phyloP scores from a whole-genome alignment of 306 rosid species.

The Prosopis cineraria region DNA sequence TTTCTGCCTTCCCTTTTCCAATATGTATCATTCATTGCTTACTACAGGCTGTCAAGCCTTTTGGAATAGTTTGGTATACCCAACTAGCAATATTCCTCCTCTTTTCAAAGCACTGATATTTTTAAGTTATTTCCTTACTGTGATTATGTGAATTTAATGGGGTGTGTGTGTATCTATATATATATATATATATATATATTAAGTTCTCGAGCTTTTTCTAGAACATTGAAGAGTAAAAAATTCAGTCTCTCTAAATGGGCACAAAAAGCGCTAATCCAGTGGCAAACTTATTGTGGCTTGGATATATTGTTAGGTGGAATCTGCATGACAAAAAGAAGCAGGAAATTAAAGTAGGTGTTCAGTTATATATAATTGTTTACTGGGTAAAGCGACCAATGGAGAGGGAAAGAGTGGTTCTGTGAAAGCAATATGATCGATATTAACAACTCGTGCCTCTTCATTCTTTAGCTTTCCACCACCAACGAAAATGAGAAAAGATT shows the following conservation, averaged over 20 bases:
- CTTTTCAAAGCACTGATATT: slow-evolving; percentile 25
- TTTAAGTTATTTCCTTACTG: slow-evolving; percentile 46
- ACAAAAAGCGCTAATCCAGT: not conserved
- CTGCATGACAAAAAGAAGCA: not conserved
- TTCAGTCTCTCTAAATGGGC: not conserved
- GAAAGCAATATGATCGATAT: slow-evolving; percentile 17
- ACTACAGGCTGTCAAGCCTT: slow-evolving; percentile 53
- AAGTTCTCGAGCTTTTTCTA: slow-evolving; percentile 44
- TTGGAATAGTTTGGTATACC: slow-evolving; percentile 54
- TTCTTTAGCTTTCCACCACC: not conserved
- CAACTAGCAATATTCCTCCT: slow-evolving; percentile 40
- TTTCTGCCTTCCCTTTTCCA: not conserved
- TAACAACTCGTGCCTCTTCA: not conserved
- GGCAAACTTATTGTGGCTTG: not conserved
- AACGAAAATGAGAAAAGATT: not conserved
- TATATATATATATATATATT: slow-evolving; percentile 19
- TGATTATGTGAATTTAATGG: slow-evolving; percentile 37
- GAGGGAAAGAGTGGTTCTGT: slow-evolving; percentile 31
- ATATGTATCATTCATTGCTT: slow-evolving; percentile 8
- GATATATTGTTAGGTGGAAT: slow-evolving; percentile 39
- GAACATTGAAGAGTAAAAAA: slow-evolving; percentile 7
- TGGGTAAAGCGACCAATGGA: slow-evolving; percentile 10
- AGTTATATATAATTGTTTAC: slow-evolving; percentile 7
- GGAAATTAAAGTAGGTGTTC: not conserved
- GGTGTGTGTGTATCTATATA: too few species aligned